Conservation (phyloP, 768 basidiomycete species). For the Boletus barrowsii region DNA sequence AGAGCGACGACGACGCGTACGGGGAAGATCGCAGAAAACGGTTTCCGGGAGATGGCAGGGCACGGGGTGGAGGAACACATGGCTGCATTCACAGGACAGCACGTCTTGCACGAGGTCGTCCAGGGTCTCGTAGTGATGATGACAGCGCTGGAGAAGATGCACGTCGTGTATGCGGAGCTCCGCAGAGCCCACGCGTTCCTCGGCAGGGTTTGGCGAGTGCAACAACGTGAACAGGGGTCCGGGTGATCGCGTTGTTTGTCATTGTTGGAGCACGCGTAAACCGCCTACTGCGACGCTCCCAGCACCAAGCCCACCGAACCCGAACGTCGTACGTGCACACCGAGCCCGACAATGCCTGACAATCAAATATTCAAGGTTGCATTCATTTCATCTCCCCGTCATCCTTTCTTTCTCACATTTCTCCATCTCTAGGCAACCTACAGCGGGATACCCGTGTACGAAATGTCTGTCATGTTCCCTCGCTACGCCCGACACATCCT, state of each 20-base stretch:
- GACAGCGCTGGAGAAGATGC: not conserved
- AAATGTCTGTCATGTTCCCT: constrained; percentile 61
- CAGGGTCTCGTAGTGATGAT: not conserved
- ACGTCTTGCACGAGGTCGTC: constrained; percentile 21
- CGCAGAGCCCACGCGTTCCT: not conserved
- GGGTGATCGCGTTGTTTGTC: constrained; percentile 37
- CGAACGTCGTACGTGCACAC: constrained; percentile 4
- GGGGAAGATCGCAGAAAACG: not conserved
- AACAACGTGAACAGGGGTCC: constrained; percentile 11
- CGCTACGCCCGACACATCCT: constrained; percentile 36
- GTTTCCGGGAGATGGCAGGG: constrained; percentile 7
- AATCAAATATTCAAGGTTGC: constrained; percentile 86
- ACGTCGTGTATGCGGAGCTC: constrained; percentile 1
- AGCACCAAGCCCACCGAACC: constrained; percentile 12
- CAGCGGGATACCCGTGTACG: constrained; percentile 89
- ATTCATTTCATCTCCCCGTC: not conserved
- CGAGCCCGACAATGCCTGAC: constrained; percentile 62
- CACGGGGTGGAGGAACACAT: constrained; percentile 14
- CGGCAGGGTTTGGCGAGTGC: no score
- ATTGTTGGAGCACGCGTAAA: constrained; percentile 40
- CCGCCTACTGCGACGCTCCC: constrained; percentile 5
- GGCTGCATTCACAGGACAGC: constrained; percentile 7
- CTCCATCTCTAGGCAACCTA: constrained; percentile 68
- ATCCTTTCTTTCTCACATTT: constrained; percentile 2
- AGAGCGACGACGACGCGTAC: constrained; percentile 1